These are phyloP conservation scores for Fusarium keratoplasticum DNA, from an alignment of 2,329 filamentous ascomycete genomes.

Conservation along the genomic window DNA sequence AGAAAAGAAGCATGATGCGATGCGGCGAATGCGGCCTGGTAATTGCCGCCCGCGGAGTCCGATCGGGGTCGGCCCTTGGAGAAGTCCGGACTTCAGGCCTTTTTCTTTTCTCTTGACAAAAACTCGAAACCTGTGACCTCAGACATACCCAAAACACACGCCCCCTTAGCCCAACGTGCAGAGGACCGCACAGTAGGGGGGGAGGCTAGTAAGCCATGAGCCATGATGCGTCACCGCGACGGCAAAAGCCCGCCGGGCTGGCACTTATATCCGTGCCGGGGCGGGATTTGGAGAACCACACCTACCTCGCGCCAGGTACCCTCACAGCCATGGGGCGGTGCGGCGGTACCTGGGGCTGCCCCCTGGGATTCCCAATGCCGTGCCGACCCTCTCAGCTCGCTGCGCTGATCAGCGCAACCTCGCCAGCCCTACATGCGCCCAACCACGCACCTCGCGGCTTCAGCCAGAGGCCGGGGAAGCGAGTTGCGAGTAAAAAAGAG, in stretches of 20 bases:
- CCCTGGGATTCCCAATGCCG: constrained; percentile 22
- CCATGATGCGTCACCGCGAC: constrained; percentile 19
- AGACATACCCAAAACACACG: constrained; percentile 9
- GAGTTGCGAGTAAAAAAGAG: background rate
- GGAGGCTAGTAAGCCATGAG: background rate
- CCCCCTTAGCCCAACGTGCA: background rate
- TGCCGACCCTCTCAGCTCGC: constrained; percentile 10
- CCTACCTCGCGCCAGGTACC: background rate
- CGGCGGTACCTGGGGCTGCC: background rate
- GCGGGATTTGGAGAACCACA: constrained; percentile 1
- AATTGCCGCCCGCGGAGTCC: constrained; percentile 37
- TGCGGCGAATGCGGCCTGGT: constrained; percentile 3
- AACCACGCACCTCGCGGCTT: constrained; percentile 19
- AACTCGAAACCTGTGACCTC: constrained; percentile 10
- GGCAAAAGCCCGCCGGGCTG: constrained; percentile 23
- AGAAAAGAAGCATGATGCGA: constrained; percentile 7
- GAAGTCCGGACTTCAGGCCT: constrained; percentile 36
- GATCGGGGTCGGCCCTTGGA: constrained; percentile 42
- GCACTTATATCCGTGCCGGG: constrained; percentile 31
- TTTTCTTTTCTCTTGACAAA: background rate
- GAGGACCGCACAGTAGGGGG: background rate
- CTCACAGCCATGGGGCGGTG: background rate
- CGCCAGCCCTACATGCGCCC: constrained; percentile 25
- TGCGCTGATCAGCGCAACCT: constrained; percentile 12
- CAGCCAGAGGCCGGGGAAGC: constrained; percentile 9